Evolutionary conservation across 805 yeast species (phyloP).

Genomic region (Candida mattraensis): DNA sequence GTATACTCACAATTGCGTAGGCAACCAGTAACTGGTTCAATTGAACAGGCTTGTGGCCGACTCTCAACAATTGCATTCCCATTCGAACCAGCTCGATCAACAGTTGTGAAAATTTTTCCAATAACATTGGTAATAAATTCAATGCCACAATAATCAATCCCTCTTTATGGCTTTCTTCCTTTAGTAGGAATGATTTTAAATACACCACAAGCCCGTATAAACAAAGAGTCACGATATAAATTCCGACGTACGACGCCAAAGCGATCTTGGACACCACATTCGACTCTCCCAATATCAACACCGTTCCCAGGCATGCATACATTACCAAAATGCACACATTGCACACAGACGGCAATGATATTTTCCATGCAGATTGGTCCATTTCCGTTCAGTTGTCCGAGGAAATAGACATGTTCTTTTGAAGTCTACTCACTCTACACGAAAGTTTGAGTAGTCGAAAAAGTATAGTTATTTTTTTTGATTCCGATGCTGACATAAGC

Average conservation of each 20-base stretch:
- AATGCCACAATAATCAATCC: slow-evolving; percentile 21
- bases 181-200: slow-evolving; percentile 18
- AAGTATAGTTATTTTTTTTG: no score
- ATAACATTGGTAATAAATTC: slow-evolving; percentile 25
- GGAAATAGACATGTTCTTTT: no score
- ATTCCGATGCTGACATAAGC: no score
- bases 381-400: not conserved
- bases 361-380: not conserved
- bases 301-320: slow-evolving; percentile 10
- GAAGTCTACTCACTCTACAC: no score
- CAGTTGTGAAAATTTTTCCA: slow-evolving; percentile 23
- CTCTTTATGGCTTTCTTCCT: slow-evolving; percentile 2
- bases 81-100: slow-evolving; percentile 10
- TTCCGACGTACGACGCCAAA: slow-evolving; percentile 30
- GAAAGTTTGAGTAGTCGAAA: no score
- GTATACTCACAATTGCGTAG: slow-evolving; percentile 25
- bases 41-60: slow-evolving; percentile 1
- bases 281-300: slow-evolving; percentile 21
- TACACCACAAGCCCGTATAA: slow-evolving; percentile 26
- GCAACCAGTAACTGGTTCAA: slow-evolving; percentile 22
- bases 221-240: slow-evolving; percentile 17
- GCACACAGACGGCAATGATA: slow-evolving; percentile 11
- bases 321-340: slow-evolving; percentile 16
- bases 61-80: slow-evolving; percentile 3
- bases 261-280: slow-evolving; percentile 30